Conservation (phyloP, 2,329 filamentous ascomycete species). For the Xylaria sp. region DNA sequence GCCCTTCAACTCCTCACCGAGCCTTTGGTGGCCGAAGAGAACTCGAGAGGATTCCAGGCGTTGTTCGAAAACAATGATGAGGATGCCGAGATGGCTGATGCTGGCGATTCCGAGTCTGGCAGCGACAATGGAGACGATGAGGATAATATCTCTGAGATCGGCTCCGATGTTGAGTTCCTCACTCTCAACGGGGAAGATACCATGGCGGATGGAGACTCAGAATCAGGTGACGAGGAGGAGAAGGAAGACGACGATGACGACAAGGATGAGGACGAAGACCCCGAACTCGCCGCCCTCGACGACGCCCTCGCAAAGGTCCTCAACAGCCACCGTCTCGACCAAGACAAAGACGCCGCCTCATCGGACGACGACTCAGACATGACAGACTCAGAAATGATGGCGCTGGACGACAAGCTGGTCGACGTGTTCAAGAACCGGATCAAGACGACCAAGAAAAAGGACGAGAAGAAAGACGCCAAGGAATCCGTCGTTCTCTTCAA, state of each 20-base stretch:
- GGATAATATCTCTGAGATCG: slow-evolving; percentile 36
- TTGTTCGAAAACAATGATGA: slow-evolving; percentile 72
- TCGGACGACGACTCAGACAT: slow-evolving; percentile 71
- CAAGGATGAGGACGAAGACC: slow-evolving; percentile 42
- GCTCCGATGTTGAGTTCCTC: slow-evolving; percentile 40
- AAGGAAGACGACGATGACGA: slow-evolving; percentile 30
- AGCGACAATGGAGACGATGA: slow-evolving; percentile 40
- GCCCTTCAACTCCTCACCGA: slow-evolving; percentile 62
- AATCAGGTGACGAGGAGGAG: slow-evolving; percentile 38
- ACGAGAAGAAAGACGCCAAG: slow-evolving; percentile 81
- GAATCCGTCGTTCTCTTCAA: slow-evolving; percentile 93
- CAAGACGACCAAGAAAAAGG: slow-evolving; percentile 65
- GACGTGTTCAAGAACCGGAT: slow-evolving; percentile 78
- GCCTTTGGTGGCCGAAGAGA: slow-evolving; percentile 75
- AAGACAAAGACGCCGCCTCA: slow-evolving; percentile 50
- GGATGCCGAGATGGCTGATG: slow-evolving; percentile 49
- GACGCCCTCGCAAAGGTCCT: slow-evolving; percentile 73
- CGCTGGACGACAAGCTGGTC: slow-evolving; percentile 73
- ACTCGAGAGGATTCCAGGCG: slow-evolving; percentile 73
- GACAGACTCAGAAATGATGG: slow-evolving; percentile 94
- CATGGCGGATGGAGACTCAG: slow-evolving; percentile 34
- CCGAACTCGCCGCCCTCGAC: slow-evolving; percentile 53
- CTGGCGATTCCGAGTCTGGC: slow-evolving; percentile 38
- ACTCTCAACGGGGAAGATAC: slow-evolving; percentile 38
- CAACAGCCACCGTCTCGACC: slow-evolving; percentile 61